Evolutionary conservation across 495 filamentous ascomycete species (phyloP).

Genomic region (Talaromyces proteolyticus): DNA sequence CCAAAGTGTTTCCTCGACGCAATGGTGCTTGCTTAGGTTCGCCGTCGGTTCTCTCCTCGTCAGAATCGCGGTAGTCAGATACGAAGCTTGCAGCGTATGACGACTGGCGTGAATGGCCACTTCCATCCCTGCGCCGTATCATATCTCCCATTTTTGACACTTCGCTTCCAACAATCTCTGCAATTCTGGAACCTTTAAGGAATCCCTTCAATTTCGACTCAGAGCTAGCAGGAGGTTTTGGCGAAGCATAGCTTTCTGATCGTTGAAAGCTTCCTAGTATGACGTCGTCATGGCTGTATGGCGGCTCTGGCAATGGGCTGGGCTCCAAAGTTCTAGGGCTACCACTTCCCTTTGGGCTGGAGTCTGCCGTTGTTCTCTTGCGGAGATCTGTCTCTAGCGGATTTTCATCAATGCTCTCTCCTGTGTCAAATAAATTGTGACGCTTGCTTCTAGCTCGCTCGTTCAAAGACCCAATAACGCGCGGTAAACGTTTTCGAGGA

Average conservation of each 20-base stretch:
- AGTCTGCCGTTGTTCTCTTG: slow-evolving; percentile 10
- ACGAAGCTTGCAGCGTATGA: slow-evolving; percentile 32
- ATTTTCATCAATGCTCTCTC: slow-evolving; percentile 15
- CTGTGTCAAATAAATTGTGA: slow-evolving; percentile 16
- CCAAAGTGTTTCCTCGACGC: slow-evolving; percentile 24
- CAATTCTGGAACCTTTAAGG: slow-evolving; percentile 50
- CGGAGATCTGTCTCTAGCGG: slow-evolving; percentile 11
- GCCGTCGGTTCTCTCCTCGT: slow-evolving; percentile 28
- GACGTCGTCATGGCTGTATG: slow-evolving; percentile 22
- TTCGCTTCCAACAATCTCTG: slow-evolving; percentile 48
- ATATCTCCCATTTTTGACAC: slow-evolving; percentile 53
- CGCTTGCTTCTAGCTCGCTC: slow-evolving; percentile 40
- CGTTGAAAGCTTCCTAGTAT: slow-evolving; percentile 9
- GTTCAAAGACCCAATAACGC: slow-evolving; percentile 35
- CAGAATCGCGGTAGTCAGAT: slow-evolving; percentile 39
- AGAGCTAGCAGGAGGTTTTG: slow-evolving; percentile 19
- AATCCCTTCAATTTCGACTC: slow-evolving; percentile 45
- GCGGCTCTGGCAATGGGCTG: slow-evolving; percentile 25
- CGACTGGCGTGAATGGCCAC: slow-evolving; percentile 25
- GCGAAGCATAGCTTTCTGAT: slow-evolving; percentile 13
- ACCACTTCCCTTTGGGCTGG: neutral
- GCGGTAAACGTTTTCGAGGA: slow-evolving; percentile 41
- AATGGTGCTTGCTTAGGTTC: slow-evolving; percentile 25
- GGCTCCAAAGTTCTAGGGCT: slow-evolving; percentile 18
- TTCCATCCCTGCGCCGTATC: slow-evolving; percentile 44